Evolutionary conservation across 2,329 filamentous ascomycete genomes (phyloP), one percentile per base, ranked within the genome.

Genomic region (Ramularia endophylla): DNA sequence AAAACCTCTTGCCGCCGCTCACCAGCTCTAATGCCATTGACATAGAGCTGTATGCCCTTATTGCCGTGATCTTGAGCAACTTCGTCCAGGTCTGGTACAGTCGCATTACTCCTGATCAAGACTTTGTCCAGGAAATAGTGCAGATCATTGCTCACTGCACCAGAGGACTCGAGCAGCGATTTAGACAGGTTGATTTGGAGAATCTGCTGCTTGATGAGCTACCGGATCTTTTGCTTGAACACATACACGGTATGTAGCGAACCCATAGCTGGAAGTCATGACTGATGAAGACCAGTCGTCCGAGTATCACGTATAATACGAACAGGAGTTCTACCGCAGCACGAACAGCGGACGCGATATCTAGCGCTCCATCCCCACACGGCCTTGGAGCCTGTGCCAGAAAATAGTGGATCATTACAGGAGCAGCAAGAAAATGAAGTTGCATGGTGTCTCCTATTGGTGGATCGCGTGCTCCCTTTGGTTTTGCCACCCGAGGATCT

Each of bases 11-110:
- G 33, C 92, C 90, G 44, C 88, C 89, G 28, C 73, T 98, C 58
- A 97, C 90, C 36, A 95, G 88, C 69, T 88, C 87, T 38, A 94
- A 95, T 63, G 87, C 94, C 54, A 80, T 97, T 45, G 92, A 98
- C 64, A 70, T 94, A 42, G 85, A 98, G 66, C 75, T 98, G 4
- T 98, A 97, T 62, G 90, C 87, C 19, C 77, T 97, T 46, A 81
- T 98, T 46, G 85, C 92, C 38, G 84, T 97, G 44, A 80, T 97
- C 47, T 73, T 95, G 55, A 81, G 85, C 57, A 88, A 95, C 51
- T 95, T 88, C 62, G 85, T 98, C 27, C 83, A 92, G 63, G 81
- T 80, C 22, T 98, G 92, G 92, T 98, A 98, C 69, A 75, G 73
- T 51, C 90, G 83, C 63, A 92, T 98, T 63, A 95, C 90, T 1